Evolutionary conservation across 805 yeast species (phyloP).

Genomic region (Wickerhamiella vanderwaltii): DNA sequence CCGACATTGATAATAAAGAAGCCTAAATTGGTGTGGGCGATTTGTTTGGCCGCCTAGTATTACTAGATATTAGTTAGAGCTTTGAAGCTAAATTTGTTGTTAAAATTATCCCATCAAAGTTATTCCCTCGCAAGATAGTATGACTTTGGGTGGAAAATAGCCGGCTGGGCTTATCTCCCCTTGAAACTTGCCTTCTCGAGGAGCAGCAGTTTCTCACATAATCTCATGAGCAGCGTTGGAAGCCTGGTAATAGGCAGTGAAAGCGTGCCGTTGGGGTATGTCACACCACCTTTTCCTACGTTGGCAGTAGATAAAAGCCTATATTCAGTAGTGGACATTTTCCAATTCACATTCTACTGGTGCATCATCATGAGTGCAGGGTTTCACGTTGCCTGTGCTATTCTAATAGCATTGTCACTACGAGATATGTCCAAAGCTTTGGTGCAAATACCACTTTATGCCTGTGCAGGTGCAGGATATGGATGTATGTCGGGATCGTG

Average conservation of each 20-base stretch:
- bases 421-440: slow-evolving; percentile 22
- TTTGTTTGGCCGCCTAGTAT: no score
- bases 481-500: slow-evolving; percentile 66
- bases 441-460: slow-evolving; percentile 24
- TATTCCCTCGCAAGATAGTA: no score
- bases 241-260: slow-evolving; percentile 18
- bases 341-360: slow-evolving; percentile 80
- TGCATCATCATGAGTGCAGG: slow-evolving; percentile 52
- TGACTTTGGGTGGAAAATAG: no score
- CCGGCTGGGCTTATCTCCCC: no score
- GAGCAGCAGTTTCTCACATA: no score
- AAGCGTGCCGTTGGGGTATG: slow-evolving; percentile 65
- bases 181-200: no score
- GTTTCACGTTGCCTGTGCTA: slow-evolving; percentile 54
- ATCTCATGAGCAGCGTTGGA: slow-evolving; percentile 15
- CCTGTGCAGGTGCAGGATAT: slow-evolving; percentile 29
- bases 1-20: slow-evolving; percentile 49
- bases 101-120: no score
- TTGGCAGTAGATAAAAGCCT: slow-evolving; percentile 36
- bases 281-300: slow-evolving; percentile 69
- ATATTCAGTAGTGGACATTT: slow-evolving; percentile 59
- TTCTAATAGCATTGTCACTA: slow-evolving; percentile 43
- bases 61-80: no score
- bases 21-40: background rate
- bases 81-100: no score